Evolutionary conservation across 352 stramenopile genomes (phyloP).

Genomic region (Pythium phragmitis): DNA sequence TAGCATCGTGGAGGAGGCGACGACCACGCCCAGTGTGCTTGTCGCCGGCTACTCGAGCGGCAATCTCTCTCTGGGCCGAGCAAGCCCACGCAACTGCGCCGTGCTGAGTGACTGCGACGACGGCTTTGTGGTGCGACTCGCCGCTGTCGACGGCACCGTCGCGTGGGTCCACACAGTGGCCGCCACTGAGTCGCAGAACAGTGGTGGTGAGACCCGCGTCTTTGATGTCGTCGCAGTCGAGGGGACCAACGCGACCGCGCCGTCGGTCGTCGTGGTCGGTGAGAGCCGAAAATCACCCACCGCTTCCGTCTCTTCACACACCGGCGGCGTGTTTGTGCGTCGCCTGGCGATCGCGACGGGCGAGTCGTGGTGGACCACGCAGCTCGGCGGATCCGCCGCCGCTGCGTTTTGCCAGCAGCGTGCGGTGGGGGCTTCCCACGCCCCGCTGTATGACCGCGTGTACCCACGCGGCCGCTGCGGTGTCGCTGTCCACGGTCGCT

Average conservation of each 20-base stretch:
- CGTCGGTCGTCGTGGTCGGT: slow-evolving; percentile 26
- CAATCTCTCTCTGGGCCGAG: slow-evolving; percentile 1
- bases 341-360: slow-evolving; percentile 22
- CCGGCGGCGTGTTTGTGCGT: slow-evolving; percentile 31
- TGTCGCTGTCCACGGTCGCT: slow-evolving; percentile 2
- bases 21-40: not conserved
- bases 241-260: not conserved
- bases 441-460: slow-evolving; percentile 2
- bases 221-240: slow-evolving; percentile 25
- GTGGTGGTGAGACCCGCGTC: slow-evolving; percentile 19
- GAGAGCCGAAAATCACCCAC: slow-evolving; percentile 19
- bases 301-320: not conserved
- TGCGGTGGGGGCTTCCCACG: not conserved
- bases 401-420: slow-evolving; percentile 11
- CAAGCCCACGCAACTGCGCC: slow-evolving; percentile 7
- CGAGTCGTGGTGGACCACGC: slow-evolving; percentile 25
- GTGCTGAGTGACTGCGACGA: not conserved
- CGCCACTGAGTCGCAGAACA: not conserved
- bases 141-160: not conserved
- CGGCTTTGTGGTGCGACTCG: slow-evolving; percentile 19
- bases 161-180: slow-evolving; percentile 4
- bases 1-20: not conserved
- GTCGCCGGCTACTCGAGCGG: slow-evolving; percentile 16
- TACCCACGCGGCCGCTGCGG: slow-evolving; percentile 17
- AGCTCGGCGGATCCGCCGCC: slow-evolving; percentile 6